Base-by-base conservation (phyloP, 1,284 basidiomycete species). In the Cutaneotrichosporon cutaneum region DNA sequence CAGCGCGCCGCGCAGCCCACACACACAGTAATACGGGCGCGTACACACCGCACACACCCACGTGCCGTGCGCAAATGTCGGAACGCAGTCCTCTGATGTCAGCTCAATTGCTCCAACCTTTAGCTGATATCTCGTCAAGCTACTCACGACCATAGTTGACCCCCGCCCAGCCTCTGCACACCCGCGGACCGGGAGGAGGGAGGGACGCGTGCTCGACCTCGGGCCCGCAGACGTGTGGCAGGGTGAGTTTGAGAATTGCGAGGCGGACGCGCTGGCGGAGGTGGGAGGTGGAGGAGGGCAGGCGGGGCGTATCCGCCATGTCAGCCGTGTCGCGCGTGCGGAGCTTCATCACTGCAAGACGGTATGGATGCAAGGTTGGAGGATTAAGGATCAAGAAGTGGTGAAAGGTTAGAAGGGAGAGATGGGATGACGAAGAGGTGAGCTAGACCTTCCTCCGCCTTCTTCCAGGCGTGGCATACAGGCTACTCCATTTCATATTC, bases 1-100 rank as follows among this genome's bases (percentile, higher is more conserved):
- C 13, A 51, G 50, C 18, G 16, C 16, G 30, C 13, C n/a, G 7
- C 16, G 27, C 50, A 5, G 30, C 14, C 50, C 50, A 32, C 50
- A 51, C 8, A 13, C 26, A 22, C 52, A 54, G 52, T 54, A 54
- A 11, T 32, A 54, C n/a, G 22, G 27, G 9, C 50, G 50, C 16
- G 16, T n/a, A 26, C 50, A 26, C 50, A 51, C 18, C 4, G 27
- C 50, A 21, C 50, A 51, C 30, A 51, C 27, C 50, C 50, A 51
- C 4, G 50, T 51, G 30, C 50, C 22, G 30, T 32, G 14, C 14
- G 14, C 14, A 18, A 51, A 51, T 14, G 16, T 32, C 13, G 50
- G 50, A 3, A 11, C n/a, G 50, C 50, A 51, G 14, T 13, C 14
- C 11, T 51, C 50, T 51, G 50, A 3, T 18, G 50, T 51, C 50